phyloP scores from a whole-genome alignment of 1,284 basidiomycete genomes.

The Leccinum huronense region DNA sequence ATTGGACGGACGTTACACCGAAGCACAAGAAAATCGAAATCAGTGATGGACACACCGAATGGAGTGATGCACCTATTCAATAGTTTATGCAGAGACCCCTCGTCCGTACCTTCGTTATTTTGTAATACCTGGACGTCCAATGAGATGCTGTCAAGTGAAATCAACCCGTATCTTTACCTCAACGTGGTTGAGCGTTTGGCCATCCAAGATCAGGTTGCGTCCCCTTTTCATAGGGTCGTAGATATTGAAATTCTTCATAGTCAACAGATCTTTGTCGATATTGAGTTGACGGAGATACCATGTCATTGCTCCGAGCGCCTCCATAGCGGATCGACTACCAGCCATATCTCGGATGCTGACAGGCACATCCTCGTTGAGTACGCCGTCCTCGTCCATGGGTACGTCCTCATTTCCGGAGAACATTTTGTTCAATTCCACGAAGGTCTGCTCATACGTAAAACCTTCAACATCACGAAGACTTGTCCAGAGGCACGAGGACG shows the following conservation, averaged over 20 bases:
- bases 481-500: constrained; percentile 84
- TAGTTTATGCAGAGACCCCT: constrained; percentile 82
- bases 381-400: constrained; percentile 44
- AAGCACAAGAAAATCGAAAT: constrained; percentile 12
- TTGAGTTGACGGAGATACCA: constrained; percentile 93
- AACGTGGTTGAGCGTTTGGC: constrained; percentile 90
- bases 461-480: constrained; percentile 83
- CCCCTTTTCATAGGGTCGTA: constrained; percentile 93
- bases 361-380: constrained; percentile 60
- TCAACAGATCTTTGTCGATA: constrained; percentile 90
- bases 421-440: constrained; percentile 67
- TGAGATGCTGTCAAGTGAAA: constrained; percentile 16
- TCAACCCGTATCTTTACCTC: constrained; percentile 55
- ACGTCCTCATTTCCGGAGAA: constrained; percentile 55
- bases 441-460: constrained; percentile 68
- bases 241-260: constrained; percentile 93
- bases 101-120: constrained; percentile 89
- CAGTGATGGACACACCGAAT: constrained; percentile 58
- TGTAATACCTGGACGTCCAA: constrained; percentile 62
- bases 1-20: constrained; percentile 14
- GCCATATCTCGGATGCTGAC: constrained; percentile 73
- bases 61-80: constrained; percentile 87
- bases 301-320: constrained; percentile 85
- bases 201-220: constrained; percentile 82
- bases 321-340: constrained; percentile 65